phyloP scores from a whole-genome alignment of 768 basidiomycete species.

The Suillus brevipes region DNA sequence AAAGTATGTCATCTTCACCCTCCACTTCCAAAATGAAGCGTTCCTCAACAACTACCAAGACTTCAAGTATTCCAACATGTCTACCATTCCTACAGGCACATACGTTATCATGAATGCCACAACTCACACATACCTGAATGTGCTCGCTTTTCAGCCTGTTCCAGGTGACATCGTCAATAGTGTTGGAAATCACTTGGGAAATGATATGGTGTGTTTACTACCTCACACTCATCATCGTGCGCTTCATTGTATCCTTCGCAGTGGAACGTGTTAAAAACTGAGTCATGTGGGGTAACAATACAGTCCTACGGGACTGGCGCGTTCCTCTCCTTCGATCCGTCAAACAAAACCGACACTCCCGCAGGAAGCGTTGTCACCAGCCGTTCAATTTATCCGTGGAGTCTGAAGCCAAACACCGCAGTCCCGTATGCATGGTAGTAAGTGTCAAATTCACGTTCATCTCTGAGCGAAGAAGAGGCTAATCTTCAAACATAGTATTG shows the following conservation, averaged over 20 bases:
- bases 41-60: no score
- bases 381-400: constrained; percentile 7
- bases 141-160: constrained; percentile 8
- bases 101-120: constrained; percentile 14
- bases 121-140: constrained; percentile 16
- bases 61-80: neutral
- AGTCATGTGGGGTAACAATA: constrained; percentile 3
- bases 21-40: neutral
- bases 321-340: constrained; percentile 1
- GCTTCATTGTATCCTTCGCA: neutral
- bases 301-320: constrained; percentile 11
- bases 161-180: constrained; percentile 11
- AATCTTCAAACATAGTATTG: neutral
- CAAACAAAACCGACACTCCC: neutral
- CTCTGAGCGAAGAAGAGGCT: neutral
- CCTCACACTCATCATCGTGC: neutral
- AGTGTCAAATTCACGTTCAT: neutral
- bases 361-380: constrained; percentile 1
- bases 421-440: constrained; percentile 10
- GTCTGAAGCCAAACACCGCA: neutral
- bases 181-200: constrained; percentile 12
- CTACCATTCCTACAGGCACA: constrained; percentile 10
- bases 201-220: constrained; percentile 10
- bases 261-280: constrained; percentile 14
- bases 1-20: neutral